These are phyloP conservation scores for Suillus ampliporus DNA, from an alignment of 768 basidiomycete genomes.

Conservation along the genomic window DNA sequence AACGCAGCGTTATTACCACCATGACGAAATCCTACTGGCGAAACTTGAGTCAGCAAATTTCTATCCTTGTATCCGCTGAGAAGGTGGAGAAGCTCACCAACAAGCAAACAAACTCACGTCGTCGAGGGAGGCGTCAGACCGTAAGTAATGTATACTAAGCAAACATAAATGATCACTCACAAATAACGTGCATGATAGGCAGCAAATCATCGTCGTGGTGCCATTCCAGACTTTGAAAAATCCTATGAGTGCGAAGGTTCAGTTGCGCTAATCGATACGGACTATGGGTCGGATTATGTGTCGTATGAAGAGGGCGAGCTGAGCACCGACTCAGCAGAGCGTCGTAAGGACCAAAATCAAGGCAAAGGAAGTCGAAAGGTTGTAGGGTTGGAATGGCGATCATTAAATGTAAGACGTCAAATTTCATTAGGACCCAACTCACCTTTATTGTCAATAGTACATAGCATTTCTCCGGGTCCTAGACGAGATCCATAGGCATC, in stretches of 20 bases:
- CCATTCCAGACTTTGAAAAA: conserved; percentile 1
- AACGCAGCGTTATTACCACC: background rate
- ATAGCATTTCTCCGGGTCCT: background rate
- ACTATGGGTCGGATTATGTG: conserved; percentile 4
- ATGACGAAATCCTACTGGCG: conserved; percentile 12
- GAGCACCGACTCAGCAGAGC: background rate
- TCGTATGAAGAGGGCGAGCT: background rate
- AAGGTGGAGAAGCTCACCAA: background rate
- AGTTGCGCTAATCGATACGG: conserved; percentile 4
- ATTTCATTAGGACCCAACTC: background rate
- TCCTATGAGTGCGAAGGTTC: background rate
- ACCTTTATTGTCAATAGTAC: background rate
- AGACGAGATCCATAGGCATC: background rate
- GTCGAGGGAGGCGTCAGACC: background rate
- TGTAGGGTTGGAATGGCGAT: background rate
- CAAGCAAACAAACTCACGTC: background rate
- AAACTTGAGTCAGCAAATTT: background rate
- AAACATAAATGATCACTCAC: background rate
- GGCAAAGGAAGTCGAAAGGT: background rate
- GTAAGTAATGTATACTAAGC: background rate
- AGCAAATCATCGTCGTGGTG: background rate
- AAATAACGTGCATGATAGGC: background rate
- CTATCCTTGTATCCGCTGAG: background rate
- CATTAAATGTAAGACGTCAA: background rate
- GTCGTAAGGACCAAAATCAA: background rate